phyloP scores from a whole-genome alignment of 345 rosid genomes.

The Brassica cretica region DNA sequence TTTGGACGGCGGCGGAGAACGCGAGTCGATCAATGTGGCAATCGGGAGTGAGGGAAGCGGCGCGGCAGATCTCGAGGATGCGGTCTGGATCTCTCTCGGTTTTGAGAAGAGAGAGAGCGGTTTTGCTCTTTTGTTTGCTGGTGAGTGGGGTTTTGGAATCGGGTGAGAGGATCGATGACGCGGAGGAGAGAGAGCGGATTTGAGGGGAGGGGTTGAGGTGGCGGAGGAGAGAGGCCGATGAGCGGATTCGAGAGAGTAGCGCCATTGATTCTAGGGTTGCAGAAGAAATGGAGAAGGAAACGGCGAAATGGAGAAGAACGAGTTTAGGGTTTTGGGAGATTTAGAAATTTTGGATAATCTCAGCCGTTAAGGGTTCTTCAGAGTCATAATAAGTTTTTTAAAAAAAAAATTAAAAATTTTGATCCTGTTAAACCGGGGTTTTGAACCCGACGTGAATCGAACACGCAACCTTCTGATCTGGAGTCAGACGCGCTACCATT shows the following conservation, averaged over 20 bases:
- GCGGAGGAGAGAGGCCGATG: slow-evolving; percentile 25
- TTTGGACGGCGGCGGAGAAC: slow-evolving; percentile 69
- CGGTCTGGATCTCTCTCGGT: slow-evolving; percentile 70
- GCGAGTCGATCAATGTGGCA: slow-evolving; percentile 59
- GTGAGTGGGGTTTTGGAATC: slow-evolving; percentile 53
- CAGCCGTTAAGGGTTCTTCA: slow-evolving; percentile 21
- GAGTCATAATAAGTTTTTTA: too few species aligned
- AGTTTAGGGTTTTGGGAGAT: slow-evolving; percentile 34
- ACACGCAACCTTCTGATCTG: slow-evolving; percentile 98
- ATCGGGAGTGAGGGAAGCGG: slow-evolving; percentile 67
- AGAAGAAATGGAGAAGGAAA: slow-evolving; percentile 3
- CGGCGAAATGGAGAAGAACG: neutral
- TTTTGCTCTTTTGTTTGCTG: slow-evolving; percentile 57
- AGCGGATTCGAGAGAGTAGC: slow-evolving; percentile 49
- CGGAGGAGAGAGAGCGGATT: slow-evolving; percentile 29
- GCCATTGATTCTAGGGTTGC: slow-evolving; percentile 43
- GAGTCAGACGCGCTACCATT: slow-evolving; percentile 99
- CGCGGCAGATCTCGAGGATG: slow-evolving; percentile 79
- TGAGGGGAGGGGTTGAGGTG: slow-evolving; percentile 28
- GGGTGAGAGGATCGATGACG: slow-evolving; percentile 47
- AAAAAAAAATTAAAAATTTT: too few species aligned
- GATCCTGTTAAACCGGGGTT: neutral
- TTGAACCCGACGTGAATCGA: slow-evolving; percentile 56
- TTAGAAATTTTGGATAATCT: neutral
- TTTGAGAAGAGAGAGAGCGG: slow-evolving; percentile 69